Percentiles rank a stretch among this genome's conserved stretches.
Conservation (phyloP, 352 stramenopile genomes). For the Phytophthora sp. region DNA sequence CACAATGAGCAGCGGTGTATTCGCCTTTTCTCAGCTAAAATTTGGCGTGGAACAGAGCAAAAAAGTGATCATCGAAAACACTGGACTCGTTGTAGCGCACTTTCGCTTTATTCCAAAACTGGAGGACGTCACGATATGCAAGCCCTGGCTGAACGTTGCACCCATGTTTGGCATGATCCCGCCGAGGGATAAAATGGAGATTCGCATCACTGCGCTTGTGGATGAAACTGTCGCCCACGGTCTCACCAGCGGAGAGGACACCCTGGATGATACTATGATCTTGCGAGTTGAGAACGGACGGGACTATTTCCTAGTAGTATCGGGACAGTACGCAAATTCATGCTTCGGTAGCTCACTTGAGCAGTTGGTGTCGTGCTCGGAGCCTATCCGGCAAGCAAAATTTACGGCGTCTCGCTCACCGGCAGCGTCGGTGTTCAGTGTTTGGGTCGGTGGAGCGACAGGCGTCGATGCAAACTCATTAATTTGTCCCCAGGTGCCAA, state of each 20-base stretch:
- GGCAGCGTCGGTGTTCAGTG: constrained; percentile 50
- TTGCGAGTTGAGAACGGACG: constrained; percentile 95
- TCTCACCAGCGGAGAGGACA: constrained; percentile 91
- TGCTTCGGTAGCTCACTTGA: constrained; percentile 97
- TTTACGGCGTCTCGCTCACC: constrained; percentile 27
- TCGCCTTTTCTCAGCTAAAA: constrained; percentile 69
- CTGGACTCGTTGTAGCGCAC: constrained; percentile 93
- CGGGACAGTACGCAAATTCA: constrained; percentile 91
- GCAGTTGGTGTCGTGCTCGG: constrained; percentile 91
- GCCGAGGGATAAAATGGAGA: constrained; percentile 76
- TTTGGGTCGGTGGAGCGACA: constrained; percentile 41
- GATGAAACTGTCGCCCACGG: constrained; percentile 88
- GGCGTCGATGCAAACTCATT: constrained; percentile 34
- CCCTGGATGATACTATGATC: constrained; percentile 97
- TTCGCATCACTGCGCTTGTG: constrained; percentile 93
- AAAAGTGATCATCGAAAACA: constrained; percentile 89
- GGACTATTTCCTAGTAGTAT: constrained; percentile 96
- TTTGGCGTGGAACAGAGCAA: constrained; percentile 71
- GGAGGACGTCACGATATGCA: constrained; percentile 88
- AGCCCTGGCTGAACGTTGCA: constrained; percentile 92
- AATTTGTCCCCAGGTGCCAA: constrained; percentile 32
- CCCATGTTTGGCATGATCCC: constrained; percentile 92
- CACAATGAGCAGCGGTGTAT: constrained; percentile 56
- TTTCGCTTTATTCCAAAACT: constrained; percentile 94
- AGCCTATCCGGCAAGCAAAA: constrained; percentile 83